phyloP scores from a whole-genome alignment of 2,329 filamentous ascomycete species.

The Calonectria montana region DNA sequence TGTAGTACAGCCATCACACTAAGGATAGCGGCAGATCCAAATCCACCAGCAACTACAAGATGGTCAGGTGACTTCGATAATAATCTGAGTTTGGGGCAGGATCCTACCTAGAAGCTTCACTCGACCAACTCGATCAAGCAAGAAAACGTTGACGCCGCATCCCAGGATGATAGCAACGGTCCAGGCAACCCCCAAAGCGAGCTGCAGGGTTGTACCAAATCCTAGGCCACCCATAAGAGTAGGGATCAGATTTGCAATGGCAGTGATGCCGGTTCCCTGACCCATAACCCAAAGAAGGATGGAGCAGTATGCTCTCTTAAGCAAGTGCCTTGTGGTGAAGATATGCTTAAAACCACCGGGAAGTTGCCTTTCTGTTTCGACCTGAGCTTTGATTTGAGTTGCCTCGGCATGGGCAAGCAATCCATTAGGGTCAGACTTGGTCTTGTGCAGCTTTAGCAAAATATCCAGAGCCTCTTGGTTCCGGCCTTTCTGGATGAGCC shows the following conservation, averaged over 20 bases:
- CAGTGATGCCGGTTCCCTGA: slow-evolving; percentile 30
- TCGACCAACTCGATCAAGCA: slow-evolving; percentile 27
- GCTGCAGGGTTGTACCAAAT: slow-evolving; percentile 28
- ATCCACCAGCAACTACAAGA: slow-evolving; percentile 23
- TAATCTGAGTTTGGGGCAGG: no score
- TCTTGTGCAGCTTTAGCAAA: slow-evolving; percentile 23
- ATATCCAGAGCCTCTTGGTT: slow-evolving; percentile 43
- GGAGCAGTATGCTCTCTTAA: slow-evolving; percentile 26
- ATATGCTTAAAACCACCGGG: slow-evolving; percentile 26
- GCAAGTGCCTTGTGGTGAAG: slow-evolving; percentile 21
- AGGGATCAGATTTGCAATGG: slow-evolving; percentile 26
- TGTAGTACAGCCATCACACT: slow-evolving; percentile 25
- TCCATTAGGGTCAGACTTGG: slow-evolving; percentile 21
- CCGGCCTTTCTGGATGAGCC: slow-evolving; percentile 51
- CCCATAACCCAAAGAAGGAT: slow-evolving; percentile 30
- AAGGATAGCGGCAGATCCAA: slow-evolving; percentile 22
- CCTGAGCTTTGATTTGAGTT: slow-evolving; percentile 28
- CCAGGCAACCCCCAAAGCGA: slow-evolving; percentile 28
- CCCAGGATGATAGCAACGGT: slow-evolving; percentile 28
- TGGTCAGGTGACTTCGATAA: not conserved
- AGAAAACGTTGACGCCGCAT: slow-evolving; percentile 27
- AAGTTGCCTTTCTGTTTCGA: slow-evolving; percentile 26
- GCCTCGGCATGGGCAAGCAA: slow-evolving; percentile 27
- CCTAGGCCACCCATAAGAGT: slow-evolving; percentile 28
- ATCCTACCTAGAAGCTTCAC: slow-evolving; percentile 29